Evolutionary conservation across 2,329 filamentous ascomycete species (phyloP).

Genomic region (Claviceps fusiformis): DNA sequence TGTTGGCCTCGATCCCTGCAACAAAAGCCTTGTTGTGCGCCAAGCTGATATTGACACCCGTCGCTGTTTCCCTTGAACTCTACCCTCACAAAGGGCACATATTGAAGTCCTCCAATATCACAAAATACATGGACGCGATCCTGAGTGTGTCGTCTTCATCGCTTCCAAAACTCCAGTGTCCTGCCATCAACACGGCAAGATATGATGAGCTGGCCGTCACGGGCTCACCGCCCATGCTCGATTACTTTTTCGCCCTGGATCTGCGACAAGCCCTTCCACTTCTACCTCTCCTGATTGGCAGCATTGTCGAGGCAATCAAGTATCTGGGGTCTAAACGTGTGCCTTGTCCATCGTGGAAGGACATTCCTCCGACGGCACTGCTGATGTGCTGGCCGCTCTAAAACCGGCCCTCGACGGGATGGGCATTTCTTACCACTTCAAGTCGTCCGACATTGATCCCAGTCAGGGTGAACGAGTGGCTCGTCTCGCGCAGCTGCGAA

Average conservation of each 20-base stretch:
- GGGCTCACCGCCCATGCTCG: slow-evolving; percentile 5
- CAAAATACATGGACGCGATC: slow-evolving; percentile 14
- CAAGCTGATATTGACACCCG: no score
- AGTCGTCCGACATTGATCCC: slow-evolving; percentile 29
- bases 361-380: slow-evolving; percentile 28
- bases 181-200: slow-evolving; percentile 7
- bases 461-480: slow-evolving; percentile 28
- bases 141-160: slow-evolving; percentile 10
- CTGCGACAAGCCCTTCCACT: slow-evolving; percentile 28
- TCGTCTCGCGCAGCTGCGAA: slow-evolving; percentile 36
- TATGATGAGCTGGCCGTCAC: slow-evolving; percentile 11
- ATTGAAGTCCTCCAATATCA: slow-evolving; percentile 4
- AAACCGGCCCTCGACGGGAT: slow-evolving; percentile 23
- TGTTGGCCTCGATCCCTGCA: no score
- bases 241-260: slow-evolving; percentile 40
- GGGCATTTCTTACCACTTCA: slow-evolving; percentile 28
- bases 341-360: slow-evolving; percentile 18
- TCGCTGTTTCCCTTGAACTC: no score
- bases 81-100: neutral
- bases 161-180: slow-evolving; percentile 13
- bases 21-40: no score
- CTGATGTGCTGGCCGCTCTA: slow-evolving; percentile 30
- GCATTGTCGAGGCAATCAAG: slow-evolving; percentile 32
- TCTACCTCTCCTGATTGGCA: slow-evolving; percentile 31
- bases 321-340: slow-evolving; percentile 35